A percentile compares a stretch with the other conserved stretches of the same genome.
Conservation (phyloP, 2,329 filamentous ascomycete genomes). For the Alternaria infectoria region DNA sequence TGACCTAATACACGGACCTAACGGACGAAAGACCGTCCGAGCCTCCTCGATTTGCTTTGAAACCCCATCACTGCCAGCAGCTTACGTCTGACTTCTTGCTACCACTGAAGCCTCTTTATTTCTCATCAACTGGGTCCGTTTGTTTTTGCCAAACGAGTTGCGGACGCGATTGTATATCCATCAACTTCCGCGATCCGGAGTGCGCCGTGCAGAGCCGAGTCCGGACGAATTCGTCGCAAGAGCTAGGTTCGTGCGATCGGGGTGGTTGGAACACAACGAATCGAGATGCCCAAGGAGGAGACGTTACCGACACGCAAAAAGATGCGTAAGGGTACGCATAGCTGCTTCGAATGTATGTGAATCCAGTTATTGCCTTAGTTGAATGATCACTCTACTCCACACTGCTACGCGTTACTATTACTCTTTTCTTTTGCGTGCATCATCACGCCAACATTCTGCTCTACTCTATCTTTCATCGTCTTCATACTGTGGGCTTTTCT, state of each 20-base stretch:
- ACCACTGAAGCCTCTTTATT: not conserved
- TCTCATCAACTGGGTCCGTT: not conserved
- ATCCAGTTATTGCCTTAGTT: constrained; percentile 6
- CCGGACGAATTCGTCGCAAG: constrained; percentile 30
- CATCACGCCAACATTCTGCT: constrained; percentile 4
- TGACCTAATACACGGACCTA: constrained; percentile 18
- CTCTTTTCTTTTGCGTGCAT: constrained; percentile 5
- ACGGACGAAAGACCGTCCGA: constrained; percentile 22
- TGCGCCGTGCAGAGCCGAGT: constrained; percentile 7
- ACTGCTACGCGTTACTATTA: constrained; percentile 1
- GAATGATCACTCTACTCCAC: constrained; percentile 5
- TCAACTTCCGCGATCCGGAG: constrained; percentile 2
- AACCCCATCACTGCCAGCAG: constrained; percentile 3
- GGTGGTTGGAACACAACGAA: constrained; percentile 10
- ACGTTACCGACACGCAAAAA: constrained; percentile 47
- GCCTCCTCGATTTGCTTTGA: constrained; percentile 5
- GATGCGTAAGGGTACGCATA: constrained; percentile 54
- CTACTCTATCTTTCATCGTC: not conserved
- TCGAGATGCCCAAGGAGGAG: constrained; percentile 47
- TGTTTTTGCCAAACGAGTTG: not conserved
- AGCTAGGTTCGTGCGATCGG: constrained; percentile 6
- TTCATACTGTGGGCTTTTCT: constrained; percentile 17
- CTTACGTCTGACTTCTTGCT: constrained; percentile 12
- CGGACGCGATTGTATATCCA: constrained; percentile 10
- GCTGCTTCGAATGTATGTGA: constrained; percentile 54